phyloP scores from a whole-genome alignment of 176 grass and related monocot species.

The Stipa capillata region DNA sequence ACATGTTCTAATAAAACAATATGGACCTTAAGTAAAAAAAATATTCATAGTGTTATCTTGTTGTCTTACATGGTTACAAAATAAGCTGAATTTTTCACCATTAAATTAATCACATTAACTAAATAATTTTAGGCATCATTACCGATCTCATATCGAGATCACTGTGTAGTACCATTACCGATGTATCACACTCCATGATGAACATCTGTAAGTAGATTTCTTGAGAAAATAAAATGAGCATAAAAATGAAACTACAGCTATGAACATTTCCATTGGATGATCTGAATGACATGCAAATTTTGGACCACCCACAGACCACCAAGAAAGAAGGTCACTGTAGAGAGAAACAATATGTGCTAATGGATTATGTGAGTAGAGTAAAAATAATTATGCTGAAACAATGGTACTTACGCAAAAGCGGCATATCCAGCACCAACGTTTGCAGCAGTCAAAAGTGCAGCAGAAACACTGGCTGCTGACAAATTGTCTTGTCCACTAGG shows the following conservation, averaged over 20 bases:
- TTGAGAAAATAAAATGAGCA: background rate
- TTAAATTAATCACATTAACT: background rate
- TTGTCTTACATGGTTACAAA: background rate
- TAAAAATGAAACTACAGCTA: background rate
- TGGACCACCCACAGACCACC: background rate
- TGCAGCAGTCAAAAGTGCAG: slow-evolving; percentile 47
- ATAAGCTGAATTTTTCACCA: background rate
- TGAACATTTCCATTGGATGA: background rate
- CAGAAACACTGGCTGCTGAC: slow-evolving; percentile 30
- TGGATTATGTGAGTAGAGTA: background rate
- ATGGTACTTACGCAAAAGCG: slow-evolving; percentile 83
- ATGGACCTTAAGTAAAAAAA: background rate
- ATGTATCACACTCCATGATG: background rate
- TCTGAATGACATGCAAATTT: background rate
- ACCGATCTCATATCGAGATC: background rate
- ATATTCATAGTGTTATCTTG: background rate
- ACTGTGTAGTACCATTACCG: background rate
- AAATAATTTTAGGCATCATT: background rate
- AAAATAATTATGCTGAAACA: background rate
- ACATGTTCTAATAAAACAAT: background rate
- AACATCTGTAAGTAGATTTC: background rate
- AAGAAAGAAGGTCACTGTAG: background rate
- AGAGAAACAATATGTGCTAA: background rate
- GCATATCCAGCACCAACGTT: slow-evolving; percentile 85
- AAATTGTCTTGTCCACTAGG: slow-evolving; percentile 45